A percentile compares a stretch with the other conserved stretches of the same genome.
Evolutionary conservation across 305 asterid genomes (phyloP).

Genomic region (Solanum aculeatissimum): DNA sequence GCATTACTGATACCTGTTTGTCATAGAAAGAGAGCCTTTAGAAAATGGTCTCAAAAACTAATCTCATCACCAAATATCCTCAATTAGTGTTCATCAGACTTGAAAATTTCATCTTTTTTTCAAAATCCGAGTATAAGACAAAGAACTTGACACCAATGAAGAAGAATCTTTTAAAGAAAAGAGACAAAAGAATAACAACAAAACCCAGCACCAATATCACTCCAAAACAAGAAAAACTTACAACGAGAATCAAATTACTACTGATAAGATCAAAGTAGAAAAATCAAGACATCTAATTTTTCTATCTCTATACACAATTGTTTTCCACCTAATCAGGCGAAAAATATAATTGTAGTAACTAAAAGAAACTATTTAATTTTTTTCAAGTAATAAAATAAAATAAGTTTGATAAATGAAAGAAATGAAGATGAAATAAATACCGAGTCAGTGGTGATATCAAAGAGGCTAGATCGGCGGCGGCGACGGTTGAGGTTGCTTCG

Average conservation of each 20-base stretch:
- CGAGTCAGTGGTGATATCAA: conserved; percentile 73
- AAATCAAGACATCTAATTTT: neutral
- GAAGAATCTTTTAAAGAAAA: neutral
- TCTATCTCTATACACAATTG: neutral
- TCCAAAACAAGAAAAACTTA: neutral
- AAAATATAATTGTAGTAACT: neutral
- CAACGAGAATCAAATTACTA: neutral
- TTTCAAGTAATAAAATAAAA: neutral
- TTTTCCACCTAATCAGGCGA: neutral
- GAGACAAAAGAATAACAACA: neutral
- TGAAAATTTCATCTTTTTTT: neutral
- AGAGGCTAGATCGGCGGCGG: conserved; percentile 88
- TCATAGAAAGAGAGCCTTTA: neutral
- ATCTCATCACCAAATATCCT: neutral
- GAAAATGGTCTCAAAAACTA: neutral
- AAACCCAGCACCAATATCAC: neutral
- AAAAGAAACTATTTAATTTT: neutral
- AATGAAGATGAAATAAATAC: conserved; percentile 17
- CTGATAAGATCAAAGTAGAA: neutral
- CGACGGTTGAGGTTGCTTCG: conserved; percentile 56
- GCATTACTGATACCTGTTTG: conserved; percentile 48
- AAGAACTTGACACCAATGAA: neutral
- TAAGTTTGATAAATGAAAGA: neutral
- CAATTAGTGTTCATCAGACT: neutral
- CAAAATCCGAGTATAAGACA: neutral